Evolutionary conservation across 202 grass and related monocot genomes (phyloP).

Genomic region (Thinopyrum obtusiflorum): DNA sequence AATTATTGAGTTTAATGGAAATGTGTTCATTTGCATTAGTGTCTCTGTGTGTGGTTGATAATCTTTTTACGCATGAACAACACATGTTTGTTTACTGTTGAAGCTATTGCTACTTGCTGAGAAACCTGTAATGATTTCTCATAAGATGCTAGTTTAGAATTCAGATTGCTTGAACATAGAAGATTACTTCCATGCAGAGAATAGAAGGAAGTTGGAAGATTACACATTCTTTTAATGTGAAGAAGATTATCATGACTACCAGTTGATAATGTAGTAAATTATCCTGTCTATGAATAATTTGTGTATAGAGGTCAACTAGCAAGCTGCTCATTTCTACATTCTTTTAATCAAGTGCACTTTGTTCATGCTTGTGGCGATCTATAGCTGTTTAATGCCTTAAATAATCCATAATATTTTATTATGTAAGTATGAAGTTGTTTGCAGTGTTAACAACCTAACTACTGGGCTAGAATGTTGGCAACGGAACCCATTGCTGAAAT

Average conservation of each 20-base stretch:
- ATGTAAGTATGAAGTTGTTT: neutral
- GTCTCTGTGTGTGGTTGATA: neutral
- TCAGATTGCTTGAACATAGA: conserved; percentile 25
- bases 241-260: neutral
- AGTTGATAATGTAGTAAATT: neutral
- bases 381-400: neutral
- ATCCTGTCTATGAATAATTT: neutral
- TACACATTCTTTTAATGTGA: neutral
- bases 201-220: neutral
- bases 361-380: neutral
- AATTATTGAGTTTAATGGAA: neutral
- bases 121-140: neutral
- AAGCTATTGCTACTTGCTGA: neutral
- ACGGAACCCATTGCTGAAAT: neutral
- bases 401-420: neutral
- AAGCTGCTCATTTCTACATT: conserved; percentile 2
- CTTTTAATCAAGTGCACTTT: neutral
- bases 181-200: neutral
- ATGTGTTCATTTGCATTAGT: neutral
- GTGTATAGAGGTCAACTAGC: neutral
- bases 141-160: neutral
- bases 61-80: neutral
- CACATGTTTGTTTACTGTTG: neutral
- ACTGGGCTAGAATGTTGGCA: neutral
- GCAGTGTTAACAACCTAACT: neutral